Percentiles rank a stretch among this genome's conserved stretches.
These are phyloP conservation scores for Triadica sebifera DNA, from an alignment of 345 rosid genomes.

Conservation along the genomic window DNA sequence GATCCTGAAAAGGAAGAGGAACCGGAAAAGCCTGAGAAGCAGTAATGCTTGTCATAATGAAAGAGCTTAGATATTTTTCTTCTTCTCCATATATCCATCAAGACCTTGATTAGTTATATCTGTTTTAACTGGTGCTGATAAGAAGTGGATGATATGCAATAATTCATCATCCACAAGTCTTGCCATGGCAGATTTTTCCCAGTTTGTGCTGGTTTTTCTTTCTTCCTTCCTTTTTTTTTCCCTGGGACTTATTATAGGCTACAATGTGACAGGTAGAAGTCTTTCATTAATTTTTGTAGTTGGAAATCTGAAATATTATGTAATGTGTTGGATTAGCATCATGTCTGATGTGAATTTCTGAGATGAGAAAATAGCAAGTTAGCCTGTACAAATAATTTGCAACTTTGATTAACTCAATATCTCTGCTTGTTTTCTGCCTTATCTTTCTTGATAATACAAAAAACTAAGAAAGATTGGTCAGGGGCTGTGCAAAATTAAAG, in stretches of 20 bases:
- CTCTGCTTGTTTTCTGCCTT: background rate
- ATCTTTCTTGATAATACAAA: too few species aligned
- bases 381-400: background rate
- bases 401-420: background rate
- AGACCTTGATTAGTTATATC: background rate
- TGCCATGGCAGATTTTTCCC: constrained; percentile 1
- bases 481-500: too few species aligned
- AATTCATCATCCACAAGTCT: constrained; percentile 15
- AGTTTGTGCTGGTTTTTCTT: background rate
- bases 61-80: constrained; percentile 13
- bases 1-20: constrained; percentile 56
- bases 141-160: constrained; percentile 13
- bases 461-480: too few species aligned
- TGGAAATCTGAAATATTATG: constrained; percentile 1
- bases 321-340: background rate
- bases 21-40: constrained; percentile 30
- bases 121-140: constrained; percentile 3
- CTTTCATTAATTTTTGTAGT: background rate
- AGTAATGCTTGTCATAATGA: constrained; percentile 16
- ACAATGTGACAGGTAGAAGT: constrained; percentile 2
- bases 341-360: background rate
- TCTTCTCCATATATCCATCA: constrained; percentile 25
- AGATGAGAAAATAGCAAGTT: background rate
- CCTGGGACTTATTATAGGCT: constrained; percentile 10
- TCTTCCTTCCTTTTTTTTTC: too few species aligned